phyloP scores from a whole-genome alignment of 1,284 basidiomycete species.

The Microbotryum violaceum region DNA sequence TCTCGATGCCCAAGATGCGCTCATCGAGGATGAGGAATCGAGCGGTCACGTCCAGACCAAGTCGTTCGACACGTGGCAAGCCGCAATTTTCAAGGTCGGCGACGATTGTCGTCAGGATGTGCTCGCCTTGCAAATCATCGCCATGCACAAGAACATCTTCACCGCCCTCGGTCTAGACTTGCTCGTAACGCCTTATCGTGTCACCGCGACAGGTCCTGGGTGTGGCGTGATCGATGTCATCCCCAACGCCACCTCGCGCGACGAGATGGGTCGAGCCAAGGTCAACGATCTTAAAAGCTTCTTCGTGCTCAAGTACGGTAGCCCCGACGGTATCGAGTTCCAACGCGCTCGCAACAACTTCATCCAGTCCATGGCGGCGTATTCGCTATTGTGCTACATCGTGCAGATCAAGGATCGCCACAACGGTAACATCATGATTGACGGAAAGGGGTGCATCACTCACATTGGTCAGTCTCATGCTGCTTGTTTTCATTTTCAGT shows the following conservation, averaged over 20 bases:
- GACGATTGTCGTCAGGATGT: constrained; percentile 99
- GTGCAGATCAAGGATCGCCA: constrained; percentile 96
- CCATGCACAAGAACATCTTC: constrained; percentile 99
- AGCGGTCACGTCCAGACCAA: constrained; percentile 35
- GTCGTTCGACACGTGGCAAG: constrained; percentile 88
- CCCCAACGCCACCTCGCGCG: constrained; percentile 92
- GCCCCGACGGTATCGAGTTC: constrained; percentile 78
- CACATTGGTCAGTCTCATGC: constrained; percentile 65
- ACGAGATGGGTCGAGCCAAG: constrained; percentile 98
- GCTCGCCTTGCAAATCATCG: constrained; percentile 90
- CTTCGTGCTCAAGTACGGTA: constrained; percentile 91
- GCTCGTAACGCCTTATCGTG: constrained; percentile 92
- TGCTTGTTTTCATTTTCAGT: background rate
- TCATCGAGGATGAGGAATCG: constrained; percentile 25
- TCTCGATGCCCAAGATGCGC: constrained; percentile 51
- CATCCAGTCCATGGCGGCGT: constrained; percentile 98
- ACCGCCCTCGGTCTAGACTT: constrained; percentile 74
- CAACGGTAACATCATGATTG: constrained; percentile 99
- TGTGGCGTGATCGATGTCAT: constrained; percentile 99
- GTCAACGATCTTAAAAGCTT: constrained; percentile 93
- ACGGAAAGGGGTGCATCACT: constrained; percentile 89
- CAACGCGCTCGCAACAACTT: constrained; percentile 92
- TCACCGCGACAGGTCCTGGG: constrained; percentile 95
- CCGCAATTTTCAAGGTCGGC: constrained; percentile 99
- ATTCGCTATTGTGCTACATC: constrained; percentile 97